These are phyloP conservation scores for Arthroderma sp. DNA, from an alignment of 2,329 filamentous ascomycete genomes.

Conservation along the genomic window DNA sequence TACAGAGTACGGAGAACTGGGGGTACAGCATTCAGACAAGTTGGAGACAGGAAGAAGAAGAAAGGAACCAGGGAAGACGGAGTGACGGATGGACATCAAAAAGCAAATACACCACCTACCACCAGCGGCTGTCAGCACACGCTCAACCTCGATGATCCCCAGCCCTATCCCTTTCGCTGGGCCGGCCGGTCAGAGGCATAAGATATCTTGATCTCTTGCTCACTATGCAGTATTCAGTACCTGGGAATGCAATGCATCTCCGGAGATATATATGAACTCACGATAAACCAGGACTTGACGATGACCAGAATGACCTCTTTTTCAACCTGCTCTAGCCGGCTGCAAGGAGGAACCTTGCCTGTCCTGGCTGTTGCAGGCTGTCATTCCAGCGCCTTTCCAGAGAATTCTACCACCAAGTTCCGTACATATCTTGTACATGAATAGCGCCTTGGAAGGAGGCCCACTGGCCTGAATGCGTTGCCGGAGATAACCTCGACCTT, in stretches of 20 bases:
- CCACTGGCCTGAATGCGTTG: background rate
- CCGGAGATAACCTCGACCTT: constrained; percentile 1
- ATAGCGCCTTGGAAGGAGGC: background rate
- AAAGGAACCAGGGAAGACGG: constrained; percentile 15
- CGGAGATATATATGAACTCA: no score
- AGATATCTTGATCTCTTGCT: no score
- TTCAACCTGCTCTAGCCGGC: background rate
- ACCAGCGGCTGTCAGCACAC: background rate
- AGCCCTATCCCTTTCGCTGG: background rate
- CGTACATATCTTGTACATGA: background rate
- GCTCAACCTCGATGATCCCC: background rate
- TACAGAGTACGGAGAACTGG: no score
- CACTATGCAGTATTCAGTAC: no score
- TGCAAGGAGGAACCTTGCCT: background rate
- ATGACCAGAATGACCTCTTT: no score
- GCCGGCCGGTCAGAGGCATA: background rate
- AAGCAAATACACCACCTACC: background rate
- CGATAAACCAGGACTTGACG: no score
- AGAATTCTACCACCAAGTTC: background rate
- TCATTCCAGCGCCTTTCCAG: constrained; percentile 1
- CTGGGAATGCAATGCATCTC: no score
- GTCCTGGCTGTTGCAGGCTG: background rate
- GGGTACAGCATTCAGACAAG: no score
- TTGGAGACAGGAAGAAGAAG: constrained; percentile 9
- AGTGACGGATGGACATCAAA: constrained; percentile 12